Conservation (phyloP, 1,284 basidiomycete genomes). For the Leccinum colubrinum region DNA sequence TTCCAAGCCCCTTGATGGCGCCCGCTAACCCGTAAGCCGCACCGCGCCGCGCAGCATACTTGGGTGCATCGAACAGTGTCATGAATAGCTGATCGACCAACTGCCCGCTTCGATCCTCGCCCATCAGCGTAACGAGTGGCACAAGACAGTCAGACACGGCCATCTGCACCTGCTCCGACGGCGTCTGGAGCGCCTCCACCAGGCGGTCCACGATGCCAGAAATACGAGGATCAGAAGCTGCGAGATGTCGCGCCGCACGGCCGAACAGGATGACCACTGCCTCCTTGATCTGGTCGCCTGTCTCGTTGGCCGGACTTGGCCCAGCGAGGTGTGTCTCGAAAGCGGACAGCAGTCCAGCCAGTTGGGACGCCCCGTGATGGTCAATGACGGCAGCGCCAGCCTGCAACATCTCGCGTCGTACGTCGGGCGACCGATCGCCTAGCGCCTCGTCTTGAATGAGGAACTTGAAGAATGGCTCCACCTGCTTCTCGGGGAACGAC, state of each 20-base stretch:
- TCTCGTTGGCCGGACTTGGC: constrained; percentile 64
- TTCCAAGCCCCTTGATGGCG: constrained; percentile 87
- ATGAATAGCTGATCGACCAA: constrained; percentile 79
- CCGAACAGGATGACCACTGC: constrained; percentile 95
- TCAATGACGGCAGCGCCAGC: constrained; percentile 88
- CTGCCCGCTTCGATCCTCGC: constrained; percentile 51
- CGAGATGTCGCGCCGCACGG: constrained; percentile 87
- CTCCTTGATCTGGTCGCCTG: constrained; percentile 89
- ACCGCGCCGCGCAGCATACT: constrained; percentile 91
- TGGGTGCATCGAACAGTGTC: constrained; percentile 74
- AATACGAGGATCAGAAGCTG: constrained; percentile 73
- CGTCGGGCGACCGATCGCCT: constrained; percentile 83
- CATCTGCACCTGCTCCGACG: constrained; percentile 94
- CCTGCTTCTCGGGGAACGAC: constrained; percentile 60
- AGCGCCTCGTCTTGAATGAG: constrained; percentile 84
- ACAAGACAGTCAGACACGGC: constrained; percentile 95
- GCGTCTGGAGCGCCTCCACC: constrained; percentile 90
- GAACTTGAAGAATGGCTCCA: constrained; percentile 87
- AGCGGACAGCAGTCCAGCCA: constrained; percentile 77
- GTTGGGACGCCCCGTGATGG: constrained; percentile 71
- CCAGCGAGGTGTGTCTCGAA: constrained; percentile 82
- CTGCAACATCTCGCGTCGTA: constrained; percentile 84
- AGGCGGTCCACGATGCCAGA: constrained; percentile 88
- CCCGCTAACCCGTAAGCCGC: constrained; percentile 97
- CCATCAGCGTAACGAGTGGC: constrained; percentile 79